A percentile compares a stretch with the other conserved stretches of the same genome.
phyloP scores from a whole-genome alignment of 176 grass and related monocot species.

The Echinochloa phyllopogon region DNA sequence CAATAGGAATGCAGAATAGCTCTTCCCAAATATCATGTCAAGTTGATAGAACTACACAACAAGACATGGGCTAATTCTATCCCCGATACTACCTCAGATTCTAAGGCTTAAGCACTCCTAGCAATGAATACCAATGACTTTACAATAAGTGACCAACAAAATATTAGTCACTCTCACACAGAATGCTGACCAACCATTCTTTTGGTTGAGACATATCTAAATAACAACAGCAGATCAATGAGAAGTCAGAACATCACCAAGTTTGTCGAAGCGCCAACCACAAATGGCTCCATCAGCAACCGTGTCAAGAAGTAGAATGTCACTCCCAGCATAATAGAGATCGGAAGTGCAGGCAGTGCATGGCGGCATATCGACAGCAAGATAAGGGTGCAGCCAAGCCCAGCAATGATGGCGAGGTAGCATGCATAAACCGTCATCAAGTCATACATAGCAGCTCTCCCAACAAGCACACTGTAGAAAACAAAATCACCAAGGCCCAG shows the following conservation, averaged over 20 bases:
- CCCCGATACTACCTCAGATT: slow-evolving; percentile 7
- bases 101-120: slow-evolving; percentile 38
- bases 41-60: slow-evolving; percentile 39
- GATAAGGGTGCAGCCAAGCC: slow-evolving; percentile 97
- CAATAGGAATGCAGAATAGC: slow-evolving; percentile 19
- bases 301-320: slow-evolving; percentile 98
- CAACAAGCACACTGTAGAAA: slow-evolving; percentile 96
- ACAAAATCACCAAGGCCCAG: slow-evolving; percentile 94
- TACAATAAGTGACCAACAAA: slow-evolving; percentile 38
- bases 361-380: slow-evolving; percentile 82
- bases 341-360: slow-evolving; percentile 87
- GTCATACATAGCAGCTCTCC: slow-evolving; percentile 98
- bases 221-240: slow-evolving; percentile 30
- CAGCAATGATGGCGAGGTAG: slow-evolving; percentile 96
- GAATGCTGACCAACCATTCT: slow-evolving; percentile 37
- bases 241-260: slow-evolving; percentile 98
- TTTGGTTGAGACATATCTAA: slow-evolving; percentile 13
- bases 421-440: slow-evolving; percentile 99
- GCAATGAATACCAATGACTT: slow-evolving; percentile 28
- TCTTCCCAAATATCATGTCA: slow-evolving; percentile 37
- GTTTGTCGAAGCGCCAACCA: slow-evolving; percentile 73
- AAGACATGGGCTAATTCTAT: slow-evolving; percentile 34
- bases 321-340: slow-evolving; percentile 79
- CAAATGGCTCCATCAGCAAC: slow-evolving; percentile 94
- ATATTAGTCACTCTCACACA: slow-evolving; percentile 23